A percentile compares a stretch with the other conserved stretches of the same genome.
phyloP scores from a whole-genome alignment of 176 grass and related monocot species.

The Puya raimondii region DNA sequence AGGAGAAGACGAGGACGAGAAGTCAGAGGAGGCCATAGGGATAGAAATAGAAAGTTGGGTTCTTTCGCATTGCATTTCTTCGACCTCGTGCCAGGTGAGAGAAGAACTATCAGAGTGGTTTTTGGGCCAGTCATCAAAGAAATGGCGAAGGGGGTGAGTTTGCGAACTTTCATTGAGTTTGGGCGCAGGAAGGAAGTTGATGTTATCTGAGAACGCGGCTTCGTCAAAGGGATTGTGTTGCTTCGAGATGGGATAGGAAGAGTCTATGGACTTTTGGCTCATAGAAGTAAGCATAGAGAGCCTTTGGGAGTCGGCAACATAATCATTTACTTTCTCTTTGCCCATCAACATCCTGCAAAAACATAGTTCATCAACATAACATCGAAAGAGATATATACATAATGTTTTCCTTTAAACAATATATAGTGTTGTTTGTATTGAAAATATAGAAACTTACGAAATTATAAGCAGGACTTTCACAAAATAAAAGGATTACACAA shows the following conservation, averaged over 20 bases:
- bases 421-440: no score
- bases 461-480: no score
- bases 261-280: constrained; percentile 19
- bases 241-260: constrained; percentile 49
- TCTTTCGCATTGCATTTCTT: constrained; percentile 62
- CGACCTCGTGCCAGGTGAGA: constrained; percentile 54
- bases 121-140: constrained; percentile 57
- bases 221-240: constrained; percentile 61
- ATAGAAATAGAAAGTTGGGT: constrained; percentile 76
- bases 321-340: constrained; percentile 41
- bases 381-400: not conserved
- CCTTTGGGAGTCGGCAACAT: constrained; percentile 32
- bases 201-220: constrained; percentile 37
- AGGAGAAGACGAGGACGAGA: constrained; percentile 19
- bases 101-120: constrained; percentile 29
- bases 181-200: constrained; percentile 29
- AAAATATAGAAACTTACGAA: no score
- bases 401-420: no score
- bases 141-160: constrained; percentile 54
- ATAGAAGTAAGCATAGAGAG: constrained; percentile 50
- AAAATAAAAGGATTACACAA: no score
- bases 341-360: constrained; percentile 37
- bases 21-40: constrained; percentile 30
- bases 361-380: not conserved
- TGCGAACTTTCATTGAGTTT: constrained; percentile 47